Evolutionary conservation across 129 eudicot genomes (phyloP), one percentile per base, ranked within the genome.

Genomic region (Ambrosia trifida): DNA sequence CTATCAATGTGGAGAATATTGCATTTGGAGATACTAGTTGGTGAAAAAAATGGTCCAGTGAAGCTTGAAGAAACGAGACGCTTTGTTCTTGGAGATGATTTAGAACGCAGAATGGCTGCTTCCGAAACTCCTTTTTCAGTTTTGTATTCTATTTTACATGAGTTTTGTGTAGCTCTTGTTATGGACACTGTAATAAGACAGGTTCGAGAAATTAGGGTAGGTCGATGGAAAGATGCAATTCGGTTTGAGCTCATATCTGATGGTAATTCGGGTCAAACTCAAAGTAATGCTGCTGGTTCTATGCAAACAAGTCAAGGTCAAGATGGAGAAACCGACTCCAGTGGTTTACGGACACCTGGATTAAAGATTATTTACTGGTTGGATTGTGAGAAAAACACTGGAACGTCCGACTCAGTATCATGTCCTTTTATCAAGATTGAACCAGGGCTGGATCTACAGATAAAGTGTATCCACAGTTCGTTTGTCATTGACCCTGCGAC

Each of bases 71-170:
- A 88, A 73, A 78, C 74, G n/a, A 85, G 96, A 30, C 84, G 97
- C 17, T 93, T 84, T 83, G 89, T 83, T 85, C 87, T 95, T 49
- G 99, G 99, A 66, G 99, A 95, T 78, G 97, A 95, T 76, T 73
- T 95, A 74, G 99, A 95, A 77, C 96, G 99, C 35, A 86, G 99
- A 83, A 95, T 95, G 99, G 95, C 99, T 47, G 94, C 96, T 62
- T 82, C 96, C 7, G 97, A 84, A 20, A 76, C 84, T 54, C 99
- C 99, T 9, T 95, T 95, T 80, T 66, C 75, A 60, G 86, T 80
- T 63, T 73, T 95, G 66, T 95, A 90, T 78, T 80, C 97, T 38
- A 84, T 95, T 69, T 82, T 95, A 36, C 99, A 95, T 69, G 99
- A 95, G 69, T 83, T 95, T 36, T 90, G 96, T 77, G 85, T 90